Conservation (phyloP, 371 early-diverging fungal species). For the Coemansia sp. region DNA sequence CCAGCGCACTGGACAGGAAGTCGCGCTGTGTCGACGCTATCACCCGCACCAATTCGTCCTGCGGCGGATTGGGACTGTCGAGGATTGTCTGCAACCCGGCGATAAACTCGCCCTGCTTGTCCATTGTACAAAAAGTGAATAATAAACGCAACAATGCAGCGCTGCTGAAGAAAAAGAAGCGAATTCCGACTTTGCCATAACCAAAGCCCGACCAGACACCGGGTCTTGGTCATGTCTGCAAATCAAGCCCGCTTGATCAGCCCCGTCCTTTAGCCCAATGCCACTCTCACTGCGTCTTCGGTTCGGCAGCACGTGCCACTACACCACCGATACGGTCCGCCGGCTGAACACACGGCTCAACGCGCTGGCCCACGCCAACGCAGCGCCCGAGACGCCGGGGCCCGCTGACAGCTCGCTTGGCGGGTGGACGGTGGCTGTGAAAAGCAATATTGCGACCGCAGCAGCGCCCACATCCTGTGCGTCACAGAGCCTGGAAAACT, state of each 20-base stretch:
- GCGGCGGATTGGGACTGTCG: conserved; percentile 42
- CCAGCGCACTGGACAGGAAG: conserved; percentile 34
- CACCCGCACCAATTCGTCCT: conserved; percentile 37
- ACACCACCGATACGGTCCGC: conserved; percentile 11
- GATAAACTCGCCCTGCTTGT: conserved; percentile 39
- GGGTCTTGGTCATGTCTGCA: background rate
- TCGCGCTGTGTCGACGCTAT: conserved; percentile 45
- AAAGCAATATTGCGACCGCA: conserved; percentile 30
- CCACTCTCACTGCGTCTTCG: no score
- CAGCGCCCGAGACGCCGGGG: background rate
- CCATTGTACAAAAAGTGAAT: conserved; percentile 17
- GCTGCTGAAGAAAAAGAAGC: no score
- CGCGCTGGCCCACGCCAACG: conserved; percentile 9
- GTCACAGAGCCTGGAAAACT: conserved; percentile 42
- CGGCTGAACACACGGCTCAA: conserved; percentile 26
- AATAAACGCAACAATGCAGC: background rate
- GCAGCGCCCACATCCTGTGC: conserved; percentile 26
- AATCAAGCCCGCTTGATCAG: background rate
- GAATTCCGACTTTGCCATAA: no score
- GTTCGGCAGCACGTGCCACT: background rate
- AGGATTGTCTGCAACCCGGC: conserved; percentile 38
- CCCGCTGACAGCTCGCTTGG: conserved; percentile 14
- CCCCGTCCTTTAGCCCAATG: background rate
- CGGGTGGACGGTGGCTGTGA: conserved; percentile 36
- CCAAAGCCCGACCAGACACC: no score